A percentile compares a stretch with the other conserved stretches of the same genome.
Conservation (phyloP, 2,329 filamentous ascomycete species). For the Saccharata proteae region DNA sequence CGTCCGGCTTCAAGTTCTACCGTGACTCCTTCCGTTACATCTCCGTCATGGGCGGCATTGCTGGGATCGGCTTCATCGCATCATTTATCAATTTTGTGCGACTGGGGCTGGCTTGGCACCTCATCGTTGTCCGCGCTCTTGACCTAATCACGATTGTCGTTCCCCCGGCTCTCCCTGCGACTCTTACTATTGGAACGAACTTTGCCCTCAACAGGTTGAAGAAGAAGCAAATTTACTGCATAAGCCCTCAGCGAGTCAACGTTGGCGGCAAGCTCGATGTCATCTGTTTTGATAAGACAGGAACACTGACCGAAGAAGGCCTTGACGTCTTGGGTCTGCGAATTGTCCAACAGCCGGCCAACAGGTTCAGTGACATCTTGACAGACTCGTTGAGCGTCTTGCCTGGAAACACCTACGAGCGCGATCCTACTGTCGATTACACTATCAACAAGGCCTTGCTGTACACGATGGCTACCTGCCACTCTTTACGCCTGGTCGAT, state of each 20-base stretch:
- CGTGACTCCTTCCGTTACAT: constrained; percentile 96
- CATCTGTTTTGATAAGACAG: constrained; percentile 97
- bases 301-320: constrained; percentile 94
- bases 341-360: constrained; percentile 53
- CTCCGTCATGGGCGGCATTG: constrained; percentile 85
- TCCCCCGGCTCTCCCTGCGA: constrained; percentile 85
- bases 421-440: constrained; percentile 49
- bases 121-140: constrained; percentile 83
- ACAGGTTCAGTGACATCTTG: constrained; percentile 65
- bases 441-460: constrained; percentile 58
- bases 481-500: constrained; percentile 78
- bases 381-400: constrained; percentile 51
- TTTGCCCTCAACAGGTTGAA: constrained; percentile 83
- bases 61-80: constrained; percentile 72
- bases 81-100: constrained; percentile 91
- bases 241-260: constrained; percentile 93
- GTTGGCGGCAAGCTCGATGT: constrained; percentile 92
- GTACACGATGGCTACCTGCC: constrained; percentile 95
- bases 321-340: constrained; percentile 84
- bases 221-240: constrained; percentile 88
- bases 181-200: constrained; percentile 89
- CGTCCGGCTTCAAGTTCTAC: constrained; percentile 97
- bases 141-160: constrained; percentile 98
- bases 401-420: constrained; percentile 40
- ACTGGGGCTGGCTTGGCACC: constrained; percentile 70